Base-by-base conservation (phyloP, 192 early-diverging fungal genomes). In the Umbelopsis ramanniana region DNA sequence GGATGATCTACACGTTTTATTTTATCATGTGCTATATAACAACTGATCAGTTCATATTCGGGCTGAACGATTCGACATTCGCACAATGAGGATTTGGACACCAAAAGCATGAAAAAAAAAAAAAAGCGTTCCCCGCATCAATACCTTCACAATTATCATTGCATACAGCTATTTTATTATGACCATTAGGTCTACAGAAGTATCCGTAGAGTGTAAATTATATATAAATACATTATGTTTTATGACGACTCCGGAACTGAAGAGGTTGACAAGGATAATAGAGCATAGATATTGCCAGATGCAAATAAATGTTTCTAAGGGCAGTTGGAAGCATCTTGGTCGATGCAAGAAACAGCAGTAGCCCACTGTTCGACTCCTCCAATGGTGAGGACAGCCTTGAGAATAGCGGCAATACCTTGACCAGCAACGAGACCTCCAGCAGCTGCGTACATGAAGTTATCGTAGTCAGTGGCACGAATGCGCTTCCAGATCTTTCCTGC, bases 381-480 rank as follows among this genome's bases (percentile, higher is more conserved):
- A 7, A 86, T 78, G 17, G 77, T 82, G 69, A 86, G 74, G 11
- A 80, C 72, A 24, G 85, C 85, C 60, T 82, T 77, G 40, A 86
- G 9, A 45, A 85, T 71, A 37, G 76, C 85, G 35, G 81, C 63
- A 48, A 87, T 85, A 76, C 86, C 86, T 40, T 82, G 74, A 46
- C 86, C 86, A 33, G 79, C 81, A 63, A 87, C 84, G 26, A 85
- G 22, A 60, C 86, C 86, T 63, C 79, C 78, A 40, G 86, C 81
- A 66, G 75, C 72, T 57, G 70, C 66, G 67, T 84, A 79, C 78
- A 85, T 82, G 23, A 79, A 78, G 17, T 78, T 66, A 23, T 83
- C 82, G 35, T 76, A 76, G 7, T 55, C 37, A n/a, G 22, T 60
- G 23, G 46, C 50, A 63, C 55, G 69, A 21, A 75, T 8, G 2